Evolutionary conservation across 2,329 filamentous ascomycete species (phyloP).

Genomic region (Neonectria coccinea): DNA sequence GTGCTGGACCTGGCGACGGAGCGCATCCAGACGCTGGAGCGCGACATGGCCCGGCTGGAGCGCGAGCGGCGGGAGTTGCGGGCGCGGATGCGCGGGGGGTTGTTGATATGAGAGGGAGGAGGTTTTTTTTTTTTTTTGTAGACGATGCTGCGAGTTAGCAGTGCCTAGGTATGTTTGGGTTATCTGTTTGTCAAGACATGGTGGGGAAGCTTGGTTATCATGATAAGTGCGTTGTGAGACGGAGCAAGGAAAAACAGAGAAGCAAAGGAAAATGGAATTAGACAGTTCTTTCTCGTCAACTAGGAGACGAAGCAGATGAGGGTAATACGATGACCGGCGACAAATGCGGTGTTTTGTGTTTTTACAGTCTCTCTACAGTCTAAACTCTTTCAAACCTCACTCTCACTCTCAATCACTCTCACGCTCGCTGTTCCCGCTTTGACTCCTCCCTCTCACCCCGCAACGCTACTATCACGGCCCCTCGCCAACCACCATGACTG

Average conservation of each 20-base stretch:
- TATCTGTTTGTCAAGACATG: neutral
- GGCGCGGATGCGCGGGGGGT: slow-evolving; percentile 28
- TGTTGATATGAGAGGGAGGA: slow-evolving; percentile 28
- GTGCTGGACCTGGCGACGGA: slow-evolving; percentile 59
- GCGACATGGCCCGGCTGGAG: slow-evolving; percentile 52
- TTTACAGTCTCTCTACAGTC: neutral
- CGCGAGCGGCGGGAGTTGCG: slow-evolving; percentile 51
- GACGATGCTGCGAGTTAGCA: neutral
- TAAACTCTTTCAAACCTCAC: neutral
- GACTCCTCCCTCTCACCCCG: neutral
- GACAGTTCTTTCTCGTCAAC: neutral
- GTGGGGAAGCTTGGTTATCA: neutral
- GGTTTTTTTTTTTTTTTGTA: no score
- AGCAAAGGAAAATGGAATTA: neutral
- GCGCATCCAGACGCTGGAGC: slow-evolving; percentile 55
- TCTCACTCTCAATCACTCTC: neutral
- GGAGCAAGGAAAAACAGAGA: neutral
- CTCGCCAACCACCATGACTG: slow-evolving; percentile 9
- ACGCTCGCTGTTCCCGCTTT: neutral
- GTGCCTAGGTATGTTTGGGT: neutral
- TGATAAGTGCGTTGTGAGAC: neutral
- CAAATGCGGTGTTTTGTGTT: no score
- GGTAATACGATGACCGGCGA: no score
- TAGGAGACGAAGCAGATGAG: neutral
- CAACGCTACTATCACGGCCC: neutral